These are phyloP conservation scores for Macrocybe gigantea DNA, from an alignment of 768 basidiomycete genomes.

Conservation along the genomic window DNA sequence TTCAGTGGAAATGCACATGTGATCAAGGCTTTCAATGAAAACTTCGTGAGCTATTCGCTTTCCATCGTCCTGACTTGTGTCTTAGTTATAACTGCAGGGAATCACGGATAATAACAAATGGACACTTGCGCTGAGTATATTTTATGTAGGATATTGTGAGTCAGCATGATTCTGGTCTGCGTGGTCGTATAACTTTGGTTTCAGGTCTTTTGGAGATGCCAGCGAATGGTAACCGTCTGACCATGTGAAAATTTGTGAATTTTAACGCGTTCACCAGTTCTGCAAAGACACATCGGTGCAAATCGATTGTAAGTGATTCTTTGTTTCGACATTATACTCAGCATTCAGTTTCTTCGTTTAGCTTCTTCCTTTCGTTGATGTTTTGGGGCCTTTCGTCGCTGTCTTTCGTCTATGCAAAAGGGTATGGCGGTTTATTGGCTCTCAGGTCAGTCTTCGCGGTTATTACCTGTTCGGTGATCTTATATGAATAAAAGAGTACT, in stretches of 20 bases:
- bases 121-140: slow-evolving; percentile 52
- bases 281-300: slow-evolving; percentile 52
- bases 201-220: slow-evolving; percentile 48
- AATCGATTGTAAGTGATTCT: slow-evolving; percentile 41
- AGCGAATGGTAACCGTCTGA: slow-evolving; percentile 38
- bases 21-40: slow-evolving; percentile 43
- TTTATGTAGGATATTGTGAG: slow-evolving; percentile 56
- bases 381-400: slow-evolving; percentile 51
- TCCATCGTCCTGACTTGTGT: background rate
- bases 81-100: slow-evolving; percentile 18
- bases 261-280: slow-evolving; percentile 24
- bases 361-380: slow-evolving; percentile 47
- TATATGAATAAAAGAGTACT: slow-evolving; percentile 32
- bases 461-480: background rate
- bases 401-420: slow-evolving; percentile 49
- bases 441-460: slow-evolving; percentile 30
- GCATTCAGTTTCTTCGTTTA: slow-evolving; percentile 11
- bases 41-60: slow-evolving; percentile 32
- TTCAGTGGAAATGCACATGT: slow-evolving; percentile 52
- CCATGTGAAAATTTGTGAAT: too few relatives aligned
- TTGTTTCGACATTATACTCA: background rate
- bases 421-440: slow-evolving; percentile 41
- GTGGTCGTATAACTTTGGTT: background rate
- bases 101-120: slow-evolving; percentile 48
- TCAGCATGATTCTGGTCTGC: background rate